These are phyloP conservation scores for Kalanchoe fedtschenkoi DNA, from an alignment of 164 flowering plant species.

Conservation along the genomic window DNA sequence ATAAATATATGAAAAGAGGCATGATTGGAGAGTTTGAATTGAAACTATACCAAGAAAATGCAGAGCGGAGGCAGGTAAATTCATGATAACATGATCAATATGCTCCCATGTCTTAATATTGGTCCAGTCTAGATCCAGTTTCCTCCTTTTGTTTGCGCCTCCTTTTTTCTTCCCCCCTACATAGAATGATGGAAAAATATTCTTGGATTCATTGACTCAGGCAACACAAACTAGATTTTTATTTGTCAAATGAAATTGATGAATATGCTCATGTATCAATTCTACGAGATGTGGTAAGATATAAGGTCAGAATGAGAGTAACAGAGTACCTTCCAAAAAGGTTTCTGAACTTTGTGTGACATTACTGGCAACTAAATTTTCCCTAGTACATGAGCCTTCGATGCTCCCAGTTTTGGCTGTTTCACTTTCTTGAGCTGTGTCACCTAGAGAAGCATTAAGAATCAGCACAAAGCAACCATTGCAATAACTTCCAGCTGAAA, in stretches of 20 bases:
- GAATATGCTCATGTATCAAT: slow-evolving; percentile 11
- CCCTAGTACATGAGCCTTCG: slow-evolving; percentile 12
- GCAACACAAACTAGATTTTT: too few relatives aligned
- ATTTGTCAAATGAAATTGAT: background rate
- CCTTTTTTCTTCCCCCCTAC: slow-evolving; percentile 26
- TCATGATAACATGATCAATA: slow-evolving; percentile 91
- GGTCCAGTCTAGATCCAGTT: slow-evolving; percentile 21
- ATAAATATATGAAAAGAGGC: background rate
- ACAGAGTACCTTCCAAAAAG: background rate
- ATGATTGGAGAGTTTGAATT: background rate
- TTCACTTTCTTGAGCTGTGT: background rate
- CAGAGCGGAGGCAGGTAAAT: slow-evolving; percentile 93
- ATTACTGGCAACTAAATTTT: too few relatives aligned
- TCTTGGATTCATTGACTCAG: background rate
- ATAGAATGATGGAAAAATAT: background rate
- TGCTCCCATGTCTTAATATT: slow-evolving; percentile 71
- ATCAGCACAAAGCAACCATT: background rate
- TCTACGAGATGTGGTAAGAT: background rate
- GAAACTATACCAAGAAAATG: slow-evolving; percentile 60
- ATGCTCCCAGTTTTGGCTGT: background rate
- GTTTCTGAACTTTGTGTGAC: too few relatives aligned
- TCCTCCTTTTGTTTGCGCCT: slow-evolving; percentile 47
- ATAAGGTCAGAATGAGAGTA: too few relatives aligned
- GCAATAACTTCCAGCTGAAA: slow-evolving; percentile 10
- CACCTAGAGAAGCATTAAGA: background rate